Base-by-base conservation (phyloP, 2,329 filamentous ascomycete species). In the Ceratocystis eucalypticola region DNA sequence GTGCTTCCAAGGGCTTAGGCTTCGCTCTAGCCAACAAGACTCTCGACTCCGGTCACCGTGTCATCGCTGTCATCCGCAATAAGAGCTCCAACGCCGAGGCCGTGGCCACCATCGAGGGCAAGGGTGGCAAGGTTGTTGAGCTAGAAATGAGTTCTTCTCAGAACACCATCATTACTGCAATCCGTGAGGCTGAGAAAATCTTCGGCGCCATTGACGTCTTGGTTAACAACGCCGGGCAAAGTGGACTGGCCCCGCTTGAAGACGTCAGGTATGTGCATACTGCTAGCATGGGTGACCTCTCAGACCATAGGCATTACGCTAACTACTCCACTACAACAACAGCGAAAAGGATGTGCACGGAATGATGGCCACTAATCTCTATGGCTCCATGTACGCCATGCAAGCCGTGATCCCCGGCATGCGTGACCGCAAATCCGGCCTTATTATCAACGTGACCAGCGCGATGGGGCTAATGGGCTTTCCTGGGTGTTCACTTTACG, bases 371-470 rank as follows among this genome's bases (percentile, higher is more conserved):
- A 79, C 78, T 64, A 82, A 83, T 69, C 72, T 82, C 37, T 79
- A 80, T 67, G 80, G 79, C 8, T 74, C 77, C 5, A 71, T 82
- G 3, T 78, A 77, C 68, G 72, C 79, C n/a, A 77, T 75, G 45
- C 78, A 78, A 63, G 78, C 79, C 45, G 75, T 79, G 6, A 71
- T 83, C 0, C 80, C 80, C 0, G 73, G 76, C 41, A 75, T 84
- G 70, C 77, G 81, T 25, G 70, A 71, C 6, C 75, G 74, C 3
- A 68, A 72, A 2, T 72, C 74, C 1, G 78, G 80, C 2, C 75
- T 74, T 17, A 75, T 83, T 61, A 72, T 79, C 67, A 80, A 80
- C 69, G 70, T 82, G 66, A 77, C 77, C 41, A 79, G 76, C 69
- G 71, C 79, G 20, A 79, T 74, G 0, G 80, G 78, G 48, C 81